phyloP scores from a whole-genome alignment of 768 basidiomycete species.

The Cubamyces sp. region DNA sequence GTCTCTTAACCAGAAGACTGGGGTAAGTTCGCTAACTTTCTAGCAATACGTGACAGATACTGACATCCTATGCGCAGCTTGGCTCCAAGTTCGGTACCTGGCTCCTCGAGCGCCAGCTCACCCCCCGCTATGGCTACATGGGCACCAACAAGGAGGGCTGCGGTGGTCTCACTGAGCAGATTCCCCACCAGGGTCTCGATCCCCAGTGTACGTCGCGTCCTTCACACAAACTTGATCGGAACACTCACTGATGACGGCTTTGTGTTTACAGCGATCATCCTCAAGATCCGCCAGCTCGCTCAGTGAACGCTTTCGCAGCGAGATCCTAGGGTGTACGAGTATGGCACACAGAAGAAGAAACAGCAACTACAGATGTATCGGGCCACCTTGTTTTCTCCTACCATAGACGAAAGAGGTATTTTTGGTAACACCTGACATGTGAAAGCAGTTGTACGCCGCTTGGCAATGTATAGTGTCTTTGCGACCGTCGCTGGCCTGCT shows the following conservation, averaged over 20 bases:
- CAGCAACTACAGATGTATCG: not conserved
- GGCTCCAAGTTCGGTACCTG: slow-evolving; percentile 86
- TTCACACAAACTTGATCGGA: not conserved
- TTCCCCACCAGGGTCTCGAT: slow-evolving; percentile 81
- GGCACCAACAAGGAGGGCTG: slow-evolving; percentile 78
- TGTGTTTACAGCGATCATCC: slow-evolving; percentile 46
- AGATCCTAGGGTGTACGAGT: slow-evolving; percentile 6
- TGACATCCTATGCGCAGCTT: slow-evolving; percentile 43
- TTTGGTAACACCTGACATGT: not conserved
- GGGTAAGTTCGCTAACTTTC: slow-evolving; percentile 41
- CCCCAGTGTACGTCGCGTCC: slow-evolving; percentile 59
- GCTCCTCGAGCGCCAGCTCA: slow-evolving; percentile 80
- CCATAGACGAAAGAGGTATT: slow-evolving; percentile 2
- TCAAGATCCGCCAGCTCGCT: slow-evolving; percentile 48
- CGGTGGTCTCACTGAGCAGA: slow-evolving; percentile 82
- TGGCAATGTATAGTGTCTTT: slow-evolving; percentile 7
- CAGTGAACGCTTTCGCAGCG: slow-evolving; percentile 21
- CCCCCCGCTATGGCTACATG: slow-evolving; percentile 82
- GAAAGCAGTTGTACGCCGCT: slow-evolving; percentile 6
- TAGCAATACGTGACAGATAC: not conserved
- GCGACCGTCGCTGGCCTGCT: not conserved
- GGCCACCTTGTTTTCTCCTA: not conserved
- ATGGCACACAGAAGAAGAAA: not conserved
- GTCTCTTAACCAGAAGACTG: slow-evolving; percentile 88
- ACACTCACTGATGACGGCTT: not conserved